A percentile compares a stretch with the other conserved stretches of the same genome.
phyloP scores from a whole-genome alignment of 192 early-diverging fungal genomes.

The Neocallimastix lanati region DNA sequence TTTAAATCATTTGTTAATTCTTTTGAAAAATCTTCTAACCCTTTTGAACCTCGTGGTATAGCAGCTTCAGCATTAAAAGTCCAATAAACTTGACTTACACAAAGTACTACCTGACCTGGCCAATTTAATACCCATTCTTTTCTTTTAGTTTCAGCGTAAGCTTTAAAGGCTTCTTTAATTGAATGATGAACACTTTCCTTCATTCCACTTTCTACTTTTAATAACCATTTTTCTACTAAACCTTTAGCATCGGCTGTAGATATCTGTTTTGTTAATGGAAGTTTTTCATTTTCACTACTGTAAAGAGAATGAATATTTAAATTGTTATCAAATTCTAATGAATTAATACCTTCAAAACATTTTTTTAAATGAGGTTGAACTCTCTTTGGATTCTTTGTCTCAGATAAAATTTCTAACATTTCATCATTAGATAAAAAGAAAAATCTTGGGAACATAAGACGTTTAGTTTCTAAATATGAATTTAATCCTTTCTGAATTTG shows the following conservation, averaged over 20 bases:
- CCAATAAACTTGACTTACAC: conserved; percentile 39
- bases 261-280: conserved; percentile 23
- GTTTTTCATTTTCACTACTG: conserved; percentile 34
- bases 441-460: conserved; percentile 38
- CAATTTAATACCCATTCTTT: conserved; percentile 44
- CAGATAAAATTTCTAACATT: conserved; percentile 47
- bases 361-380: conserved; percentile 49
- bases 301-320: conserved; percentile 30
- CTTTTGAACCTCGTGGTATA: conserved; percentile 23
- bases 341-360: conserved; percentile 42
- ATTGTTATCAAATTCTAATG: conserved; percentile 33
- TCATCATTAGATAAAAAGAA: conserved; percentile 50
- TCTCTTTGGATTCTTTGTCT: conserved; percentile 40
- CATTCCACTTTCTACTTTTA: conserved; percentile 31
- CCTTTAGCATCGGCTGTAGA: conserved; percentile 43
- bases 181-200: conserved; percentile 27
- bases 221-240: conserved; percentile 41
- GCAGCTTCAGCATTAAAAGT: conserved; percentile 32
- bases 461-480: conserved; percentile 37
- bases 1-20: conserved; percentile 28
- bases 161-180: conserved; percentile 23
- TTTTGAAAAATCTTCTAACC: conserved; percentile 21
- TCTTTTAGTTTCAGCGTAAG: conserved; percentile 22
- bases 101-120: conserved; percentile 44
- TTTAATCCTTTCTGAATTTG: conserved; percentile 42